These are phyloP conservation scores for Hypoxylon intermedium DNA, from an alignment of 495 filamentous ascomycete genomes.

Conservation along the genomic window DNA sequence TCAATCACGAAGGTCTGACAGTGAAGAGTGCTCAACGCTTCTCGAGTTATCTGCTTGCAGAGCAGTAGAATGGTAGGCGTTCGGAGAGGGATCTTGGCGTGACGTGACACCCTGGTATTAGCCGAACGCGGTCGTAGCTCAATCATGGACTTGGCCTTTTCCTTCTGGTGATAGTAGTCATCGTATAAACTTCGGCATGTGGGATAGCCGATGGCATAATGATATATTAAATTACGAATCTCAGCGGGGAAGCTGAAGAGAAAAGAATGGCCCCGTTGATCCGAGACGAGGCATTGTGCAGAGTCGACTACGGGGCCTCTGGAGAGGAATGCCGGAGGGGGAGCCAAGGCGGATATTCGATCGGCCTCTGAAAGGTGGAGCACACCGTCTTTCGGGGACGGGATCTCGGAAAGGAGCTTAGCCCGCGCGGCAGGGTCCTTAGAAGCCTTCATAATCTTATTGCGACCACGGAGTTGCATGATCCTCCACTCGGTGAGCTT, in stretches of 20 bases:
- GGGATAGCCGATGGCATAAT: slow-evolving; percentile 37
- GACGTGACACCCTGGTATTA: slow-evolving; percentile 17
- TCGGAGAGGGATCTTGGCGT: slow-evolving; percentile 22
- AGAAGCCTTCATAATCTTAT: slow-evolving; percentile 32
- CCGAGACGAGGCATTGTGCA: neutral
- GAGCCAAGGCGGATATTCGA: slow-evolving; percentile 22
- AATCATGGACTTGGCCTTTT: slow-evolving; percentile 25
- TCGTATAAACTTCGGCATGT: slow-evolving; percentile 39
- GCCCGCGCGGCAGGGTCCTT: slow-evolving; percentile 34
- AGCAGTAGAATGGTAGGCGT: slow-evolving; percentile 47
- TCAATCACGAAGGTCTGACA: slow-evolving; percentile 42
- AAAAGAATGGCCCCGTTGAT: slow-evolving; percentile 25
- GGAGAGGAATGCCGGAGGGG: slow-evolving; percentile 35
- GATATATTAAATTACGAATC: slow-evolving; percentile 46
- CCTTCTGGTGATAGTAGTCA: slow-evolving; percentile 39
- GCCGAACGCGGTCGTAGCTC: slow-evolving; percentile 14
- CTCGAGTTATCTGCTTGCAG: slow-evolving; percentile 45
- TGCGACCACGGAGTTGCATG: slow-evolving; percentile 37
- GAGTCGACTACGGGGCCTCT: slow-evolving; percentile 5
- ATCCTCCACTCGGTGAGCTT: slow-evolving; percentile 31
- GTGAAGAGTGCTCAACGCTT: slow-evolving; percentile 38
- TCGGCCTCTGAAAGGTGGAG: slow-evolving; percentile 34
- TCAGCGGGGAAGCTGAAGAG: slow-evolving; percentile 42
- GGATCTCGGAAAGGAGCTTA: slow-evolving; percentile 35
- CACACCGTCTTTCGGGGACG: slow-evolving; percentile 13